These are phyloP conservation scores for Rutstroemia sp. DNA, from an alignment of 2,329 filamentous ascomycete genomes.

Conservation along the genomic window DNA sequence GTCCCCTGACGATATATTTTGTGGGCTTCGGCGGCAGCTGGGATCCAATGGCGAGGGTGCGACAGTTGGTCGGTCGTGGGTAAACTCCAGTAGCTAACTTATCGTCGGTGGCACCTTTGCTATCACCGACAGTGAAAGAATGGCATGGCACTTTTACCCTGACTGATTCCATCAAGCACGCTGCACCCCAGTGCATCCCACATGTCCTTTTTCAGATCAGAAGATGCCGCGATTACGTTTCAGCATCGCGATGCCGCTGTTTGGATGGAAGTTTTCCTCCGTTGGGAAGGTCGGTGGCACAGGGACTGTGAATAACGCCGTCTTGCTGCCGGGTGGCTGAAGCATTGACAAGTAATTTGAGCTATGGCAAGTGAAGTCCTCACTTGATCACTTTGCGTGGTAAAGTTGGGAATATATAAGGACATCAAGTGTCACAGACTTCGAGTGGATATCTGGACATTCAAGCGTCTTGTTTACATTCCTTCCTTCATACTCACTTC, in stretches of 20 bases:
- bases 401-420: neutral
- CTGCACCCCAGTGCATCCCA: neutral
- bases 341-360: neutral
- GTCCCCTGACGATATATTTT: neutral
- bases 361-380: neutral
- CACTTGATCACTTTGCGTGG: neutral
- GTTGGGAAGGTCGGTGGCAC: neutral
- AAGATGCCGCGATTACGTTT: conserved; percentile 2
- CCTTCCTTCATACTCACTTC: neutral
- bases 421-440: neutral
- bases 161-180: neutral
- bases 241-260: neutral
- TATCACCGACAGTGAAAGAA: neutral
- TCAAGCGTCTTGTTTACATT: neutral
- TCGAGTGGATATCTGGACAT: neutral
- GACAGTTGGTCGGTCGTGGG: too few species aligned
- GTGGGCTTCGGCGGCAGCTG: neutral
- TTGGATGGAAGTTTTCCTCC: neutral
- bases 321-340: neutral
- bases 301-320: neutral
- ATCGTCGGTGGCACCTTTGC: too few species aligned
- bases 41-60: neutral
- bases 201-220: conserved; percentile 6
- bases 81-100: too few species aligned
- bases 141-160: neutral